Base-by-base conservation (phyloP, 2,329 filamentous ascomycete genomes). In the Nemania abortiva region DNA sequence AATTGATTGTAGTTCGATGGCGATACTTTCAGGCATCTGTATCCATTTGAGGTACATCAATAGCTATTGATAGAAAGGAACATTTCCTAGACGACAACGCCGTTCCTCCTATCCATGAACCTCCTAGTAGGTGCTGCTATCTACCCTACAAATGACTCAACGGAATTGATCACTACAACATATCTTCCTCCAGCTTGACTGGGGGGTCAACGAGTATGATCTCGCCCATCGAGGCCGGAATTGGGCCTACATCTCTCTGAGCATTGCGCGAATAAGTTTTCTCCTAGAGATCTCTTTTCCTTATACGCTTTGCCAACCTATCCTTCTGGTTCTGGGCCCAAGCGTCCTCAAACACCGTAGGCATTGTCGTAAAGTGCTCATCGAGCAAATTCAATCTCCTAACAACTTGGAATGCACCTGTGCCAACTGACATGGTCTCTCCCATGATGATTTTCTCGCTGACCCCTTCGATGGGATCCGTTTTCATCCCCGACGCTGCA, bases 361-460 rank as follows among this genome's bases (percentile, higher is more conserved):
- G 86, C 78, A 88, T 88, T 68, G 84, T 83, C 22, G 82, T 82
- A 31, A 93, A 82, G 73, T 92, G 76, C 77, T 85, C 79, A 6
- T 89, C 85, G 49, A 84, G 84, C 69, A 97, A 86, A 70, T 91
- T 91, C 71, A 98, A 81, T 67, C 89, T 87, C 52, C 95, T 85
- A 2, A 98, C 92, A 27, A 98, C 92, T 78, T 97, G 91, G 86
- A 98, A 96, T 1, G 93, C 92, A 4, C 96, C 96, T 0, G 96
- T 99, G 6, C 96, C 96, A 42, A 99, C 86, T 53, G 88, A 88
- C 88, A 98, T 97, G 50, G 91, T 95, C 85, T 98, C 95, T 18
- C 96, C 96, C 91, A 98, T 96, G 78, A 99, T 99, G 78, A 99
- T 98, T 81, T 94, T 97, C 83, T 99, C 96, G 64, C 89, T 93